Evolutionary conservation across 2,329 filamentous ascomycete genomes (phyloP).

Genomic region (Hypomyces perniciosus): DNA sequence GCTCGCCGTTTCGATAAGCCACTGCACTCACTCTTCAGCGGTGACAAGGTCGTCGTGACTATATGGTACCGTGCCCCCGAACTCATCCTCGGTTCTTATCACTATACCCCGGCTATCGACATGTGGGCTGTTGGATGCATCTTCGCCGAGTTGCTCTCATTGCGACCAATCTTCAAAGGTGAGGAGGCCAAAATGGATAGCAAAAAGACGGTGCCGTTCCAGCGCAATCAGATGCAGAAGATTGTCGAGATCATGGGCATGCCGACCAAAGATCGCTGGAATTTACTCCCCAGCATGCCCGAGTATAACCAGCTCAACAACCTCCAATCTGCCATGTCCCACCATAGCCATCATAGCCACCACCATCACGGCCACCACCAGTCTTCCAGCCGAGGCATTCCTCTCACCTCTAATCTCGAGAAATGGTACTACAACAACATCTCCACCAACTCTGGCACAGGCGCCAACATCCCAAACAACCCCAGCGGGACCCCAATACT

Average conservation of each 20-base stretch:
- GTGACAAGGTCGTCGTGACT: slow-evolving; percentile 97
- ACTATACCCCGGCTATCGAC: slow-evolving; percentile 95
- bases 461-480: slow-evolving; percentile 4
- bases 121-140: slow-evolving; percentile 98
- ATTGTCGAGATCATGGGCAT: slow-evolving; percentile 95
- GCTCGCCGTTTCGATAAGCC: slow-evolving; percentile 93
- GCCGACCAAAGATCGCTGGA: slow-evolving; percentile 85
- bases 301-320: slow-evolving; percentile 69
- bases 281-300: slow-evolving; percentile 75
- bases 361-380: slow-evolving; percentile 45
- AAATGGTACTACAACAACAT: slow-evolving; percentile 74
- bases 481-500: slow-evolving; percentile 32
- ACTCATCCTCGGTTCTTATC: slow-evolving; percentile 82
- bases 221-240: slow-evolving; percentile 98
- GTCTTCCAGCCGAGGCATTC: slow-evolving; percentile 22
- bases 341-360: slow-evolving; percentile 37
- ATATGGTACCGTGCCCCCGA: slow-evolving; percentile 99
- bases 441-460: slow-evolving; percentile 43
- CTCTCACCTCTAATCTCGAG: slow-evolving; percentile 54
- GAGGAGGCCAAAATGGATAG: slow-evolving; percentile 99
- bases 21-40: slow-evolving; percentile 81
- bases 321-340: slow-evolving; percentile 44
- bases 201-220: slow-evolving; percentile 96
- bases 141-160: slow-evolving; percentile 84
- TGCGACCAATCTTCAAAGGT: slow-evolving; percentile 95